Evolutionary conservation across 345 rosid genomes (phyloP).

Genomic region (Boechera retrofracta): DNA sequence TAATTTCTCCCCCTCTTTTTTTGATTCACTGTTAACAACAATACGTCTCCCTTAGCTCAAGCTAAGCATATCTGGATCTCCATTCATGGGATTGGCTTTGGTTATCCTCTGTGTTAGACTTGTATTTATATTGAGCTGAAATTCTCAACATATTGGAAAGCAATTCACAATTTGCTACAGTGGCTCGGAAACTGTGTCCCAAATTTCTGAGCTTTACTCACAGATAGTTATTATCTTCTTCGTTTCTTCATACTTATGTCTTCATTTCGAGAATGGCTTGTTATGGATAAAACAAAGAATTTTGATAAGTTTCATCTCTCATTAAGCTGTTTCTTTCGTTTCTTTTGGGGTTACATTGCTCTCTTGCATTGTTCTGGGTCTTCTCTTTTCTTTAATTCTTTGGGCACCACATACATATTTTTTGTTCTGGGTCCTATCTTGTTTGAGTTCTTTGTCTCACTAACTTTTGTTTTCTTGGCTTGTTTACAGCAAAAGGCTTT

Average conservation of each 20-base stretch:
- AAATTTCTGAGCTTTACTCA: slow-evolving; percentile 15
- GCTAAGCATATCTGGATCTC: background rate
- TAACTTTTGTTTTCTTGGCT: slow-evolving; percentile 14
- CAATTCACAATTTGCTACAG: background rate
- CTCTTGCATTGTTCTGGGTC: background rate
- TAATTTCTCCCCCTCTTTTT: slow-evolving; percentile 24
- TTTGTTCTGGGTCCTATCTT: background rate
- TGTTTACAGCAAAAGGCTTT: slow-evolving; percentile 82
- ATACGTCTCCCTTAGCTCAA: background rate
- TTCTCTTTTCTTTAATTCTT: background rate
- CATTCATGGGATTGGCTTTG: background rate
- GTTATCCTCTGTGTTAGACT: background rate
- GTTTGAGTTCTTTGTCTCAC: slow-evolving; percentile 12
- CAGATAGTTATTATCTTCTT: background rate
- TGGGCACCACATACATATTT: background rate
- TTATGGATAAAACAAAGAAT: background rate
- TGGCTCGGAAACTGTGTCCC: background rate
- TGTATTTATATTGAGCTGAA: slow-evolving; percentile 3
- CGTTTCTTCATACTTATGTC: background rate
- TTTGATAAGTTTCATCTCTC: slow-evolving; percentile 10
- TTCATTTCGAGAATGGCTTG: background rate
- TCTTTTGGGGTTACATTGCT: background rate
- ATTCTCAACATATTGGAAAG: background rate
- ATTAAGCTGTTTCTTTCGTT: slow-evolving; percentile 4
- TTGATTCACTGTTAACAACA: background rate